Conservation (phyloP, 2,329 filamentous ascomycete genomes). For the Cercospora berteroae region DNA sequence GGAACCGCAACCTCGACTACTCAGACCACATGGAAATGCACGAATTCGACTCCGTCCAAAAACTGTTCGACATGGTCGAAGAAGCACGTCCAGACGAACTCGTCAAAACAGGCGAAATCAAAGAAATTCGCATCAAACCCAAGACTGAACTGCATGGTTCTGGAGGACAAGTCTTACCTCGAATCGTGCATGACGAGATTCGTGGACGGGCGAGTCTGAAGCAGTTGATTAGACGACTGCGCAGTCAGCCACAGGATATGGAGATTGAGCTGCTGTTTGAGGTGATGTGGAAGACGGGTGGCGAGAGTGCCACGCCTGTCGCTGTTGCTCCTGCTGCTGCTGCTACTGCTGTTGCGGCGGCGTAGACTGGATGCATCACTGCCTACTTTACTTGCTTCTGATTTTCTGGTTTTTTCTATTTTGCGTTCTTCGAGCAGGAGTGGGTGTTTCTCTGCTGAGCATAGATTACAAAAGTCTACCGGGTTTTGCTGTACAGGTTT, state of each 20-base stretch:
- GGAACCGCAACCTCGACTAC: slow-evolving; percentile 19
- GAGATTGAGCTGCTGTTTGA: slow-evolving; percentile 21
- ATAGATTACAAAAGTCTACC: background rate
- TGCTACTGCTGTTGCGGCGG: background rate
- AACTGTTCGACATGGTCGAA: slow-evolving; percentile 20
- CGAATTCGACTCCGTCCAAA: slow-evolving; percentile 11
- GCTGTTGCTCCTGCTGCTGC: background rate
- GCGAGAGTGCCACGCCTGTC: background rate
- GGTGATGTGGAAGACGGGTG: slow-evolving; percentile 15
- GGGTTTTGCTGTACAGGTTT: background rate
- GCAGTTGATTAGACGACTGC: slow-evolving; percentile 17
- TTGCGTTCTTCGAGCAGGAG: background rate
- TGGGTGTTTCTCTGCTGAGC: background rate
- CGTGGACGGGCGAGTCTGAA: slow-evolving; percentile 15
- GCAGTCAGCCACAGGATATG: slow-evolving; percentile 13
- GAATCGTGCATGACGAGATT: slow-evolving; percentile 19
- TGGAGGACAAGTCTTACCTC: slow-evolving; percentile 10
- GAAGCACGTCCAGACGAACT: slow-evolving; percentile 18
- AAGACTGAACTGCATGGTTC: slow-evolving; percentile 11
- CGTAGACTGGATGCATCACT: background rate
- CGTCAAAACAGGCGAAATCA: slow-evolving; percentile 6
- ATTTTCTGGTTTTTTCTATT: background rate
- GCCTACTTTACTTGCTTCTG: background rate
- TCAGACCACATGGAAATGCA: slow-evolving; percentile 19
- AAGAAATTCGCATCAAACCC: slow-evolving; percentile 19